Conservation (phyloP, 1,284 basidiomycete genomes). For the Malassezia psittaci region DNA sequence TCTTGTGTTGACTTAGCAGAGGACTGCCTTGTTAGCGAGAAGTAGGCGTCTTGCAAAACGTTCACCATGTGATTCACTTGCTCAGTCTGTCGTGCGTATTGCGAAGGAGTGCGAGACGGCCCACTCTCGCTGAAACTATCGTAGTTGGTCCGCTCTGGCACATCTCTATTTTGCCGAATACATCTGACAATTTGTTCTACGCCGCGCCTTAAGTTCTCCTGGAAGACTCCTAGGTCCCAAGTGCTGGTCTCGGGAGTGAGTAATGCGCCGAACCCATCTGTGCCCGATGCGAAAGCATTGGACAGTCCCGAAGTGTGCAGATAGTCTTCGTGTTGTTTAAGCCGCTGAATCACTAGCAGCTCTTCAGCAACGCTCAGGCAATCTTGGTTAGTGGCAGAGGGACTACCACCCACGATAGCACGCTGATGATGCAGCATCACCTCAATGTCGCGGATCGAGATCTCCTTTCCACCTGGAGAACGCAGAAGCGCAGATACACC, state of each 20-base stretch:
- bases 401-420: background rate
- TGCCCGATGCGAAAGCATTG: conserved; percentile 5
- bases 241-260: background rate
- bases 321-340: conserved; percentile 12
- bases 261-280: conserved; percentile 14
- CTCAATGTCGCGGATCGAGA: conserved; percentile 8
- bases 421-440: conserved; percentile 9
- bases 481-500: conserved; percentile 11
- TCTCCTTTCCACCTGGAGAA: conserved; percentile 10
- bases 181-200: conserved; percentile 14
- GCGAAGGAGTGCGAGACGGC: conserved; percentile 3
- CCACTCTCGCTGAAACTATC: background rate
- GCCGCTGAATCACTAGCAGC: conserved; percentile 8
- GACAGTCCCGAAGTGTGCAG: conserved; percentile 6
- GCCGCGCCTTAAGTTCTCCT: conserved; percentile 11
- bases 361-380: conserved; percentile 8
- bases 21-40: background rate
- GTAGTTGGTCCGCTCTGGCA: background rate
- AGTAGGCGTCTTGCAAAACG: conserved; percentile 12
- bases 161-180: background rate
- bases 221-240: conserved; percentile 15
- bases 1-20: background rate
- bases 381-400: background rate
- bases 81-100: conserved; percentile 7
- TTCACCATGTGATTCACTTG: conserved; percentile 9